Evolutionary conservation across 2,329 filamentous ascomycete genomes (phyloP).

Genomic region (Colletotrichum orchidophilum): DNA sequence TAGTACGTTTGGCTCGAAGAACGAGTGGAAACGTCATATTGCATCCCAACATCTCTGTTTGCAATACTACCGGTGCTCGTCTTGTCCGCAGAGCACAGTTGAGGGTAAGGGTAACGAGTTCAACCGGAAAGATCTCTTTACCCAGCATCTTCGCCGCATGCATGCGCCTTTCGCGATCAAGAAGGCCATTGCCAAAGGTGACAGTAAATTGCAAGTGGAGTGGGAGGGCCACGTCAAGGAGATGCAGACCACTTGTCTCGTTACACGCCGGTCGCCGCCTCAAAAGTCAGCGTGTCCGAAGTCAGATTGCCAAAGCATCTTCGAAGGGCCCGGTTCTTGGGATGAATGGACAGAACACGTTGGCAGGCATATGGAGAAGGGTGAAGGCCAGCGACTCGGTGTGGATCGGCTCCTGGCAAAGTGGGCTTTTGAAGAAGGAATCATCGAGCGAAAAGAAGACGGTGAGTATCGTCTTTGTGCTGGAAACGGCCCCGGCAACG

Average conservation of each 20-base stretch:
- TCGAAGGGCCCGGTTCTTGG: constrained; percentile 81
- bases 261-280: constrained; percentile 74
- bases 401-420: constrained; percentile 67
- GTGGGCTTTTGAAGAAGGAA: constrained; percentile 71
- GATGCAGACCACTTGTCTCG: constrained; percentile 79
- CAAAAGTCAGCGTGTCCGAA: constrained; percentile 76
- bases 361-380: constrained; percentile 86
- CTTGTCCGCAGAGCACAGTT: constrained; percentile 62
- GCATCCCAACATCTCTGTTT: constrained; percentile 85
- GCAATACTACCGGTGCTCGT: constrained; percentile 71
- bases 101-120: constrained; percentile 76
- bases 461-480: constrained; percentile 65
- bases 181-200: constrained; percentile 64
- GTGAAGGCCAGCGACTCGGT: constrained; percentile 65
- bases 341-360: constrained; percentile 94
- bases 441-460: constrained; percentile 66
- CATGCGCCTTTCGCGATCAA: constrained; percentile 77
- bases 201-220: constrained; percentile 67
- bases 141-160: constrained; percentile 94
- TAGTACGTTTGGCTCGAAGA: constrained; percentile 90
- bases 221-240: constrained; percentile 74
- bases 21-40: constrained; percentile 98
- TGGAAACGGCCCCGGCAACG: constrained; percentile 46
- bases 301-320: constrained; percentile 75
- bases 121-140: constrained; percentile 96